Conservation (phyloP, 2,329 filamentous ascomycete species). For the Laburnicola sp. region DNA sequence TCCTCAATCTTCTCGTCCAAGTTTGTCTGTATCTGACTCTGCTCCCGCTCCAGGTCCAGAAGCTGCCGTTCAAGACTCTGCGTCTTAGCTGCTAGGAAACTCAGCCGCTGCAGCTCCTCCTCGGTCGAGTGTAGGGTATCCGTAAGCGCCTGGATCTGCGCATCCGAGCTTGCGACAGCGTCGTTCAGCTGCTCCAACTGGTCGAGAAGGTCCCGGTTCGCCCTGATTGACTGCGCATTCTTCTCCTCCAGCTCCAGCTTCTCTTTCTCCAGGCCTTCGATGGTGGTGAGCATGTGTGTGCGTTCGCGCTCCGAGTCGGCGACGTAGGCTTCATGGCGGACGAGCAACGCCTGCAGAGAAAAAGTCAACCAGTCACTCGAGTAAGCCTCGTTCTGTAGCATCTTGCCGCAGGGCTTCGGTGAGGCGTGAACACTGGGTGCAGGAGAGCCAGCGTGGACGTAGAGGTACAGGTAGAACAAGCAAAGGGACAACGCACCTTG, state of each 20-base stretch:
- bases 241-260: constrained; percentile 71
- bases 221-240: constrained; percentile 77
- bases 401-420: constrained; percentile 11
- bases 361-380: constrained; percentile 63
- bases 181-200: constrained; percentile 84
- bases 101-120: constrained; percentile 73
- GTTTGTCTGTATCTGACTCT: constrained; percentile 69
- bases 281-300: constrained; percentile 68
- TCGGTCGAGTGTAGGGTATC: constrained; percentile 76
- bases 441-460: constrained; percentile 15
- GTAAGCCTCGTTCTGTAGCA: not conserved
- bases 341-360: constrained; percentile 78
- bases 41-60: constrained; percentile 76
- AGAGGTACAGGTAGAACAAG: constrained; percentile 11
- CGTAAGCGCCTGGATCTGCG: constrained; percentile 75
- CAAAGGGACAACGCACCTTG: constrained; percentile 70
- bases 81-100: constrained; percentile 72
- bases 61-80: constrained; percentile 81
- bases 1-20: constrained; percentile 71
- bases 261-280: constrained; percentile 72
- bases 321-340: constrained; percentile 93
- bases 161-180: constrained; percentile 77
- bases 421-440: constrained; percentile 19
- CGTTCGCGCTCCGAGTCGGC: constrained; percentile 88
- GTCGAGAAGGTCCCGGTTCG: constrained; percentile 79